Percentiles rank a stretch among this genome's conserved stretches.
These are phyloP conservation scores for Eimeria necatrix DNA, from an alignment of 169 alveolate species.

Conservation along the genomic window DNA sequence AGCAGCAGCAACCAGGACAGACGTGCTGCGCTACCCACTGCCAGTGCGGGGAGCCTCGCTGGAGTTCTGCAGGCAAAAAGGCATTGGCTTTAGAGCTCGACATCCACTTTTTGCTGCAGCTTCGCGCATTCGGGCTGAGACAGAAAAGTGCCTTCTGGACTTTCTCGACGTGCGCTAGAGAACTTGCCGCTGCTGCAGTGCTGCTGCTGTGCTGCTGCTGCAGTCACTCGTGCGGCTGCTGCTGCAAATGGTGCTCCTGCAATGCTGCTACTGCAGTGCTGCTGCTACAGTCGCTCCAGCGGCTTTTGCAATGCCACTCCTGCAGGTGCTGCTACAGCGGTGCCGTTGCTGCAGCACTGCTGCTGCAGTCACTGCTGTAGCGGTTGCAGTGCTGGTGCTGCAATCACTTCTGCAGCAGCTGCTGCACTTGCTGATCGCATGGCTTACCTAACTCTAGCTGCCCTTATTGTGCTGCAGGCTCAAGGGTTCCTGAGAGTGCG, in stretches of 20 bases:
- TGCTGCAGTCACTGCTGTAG: too few relatives aligned
- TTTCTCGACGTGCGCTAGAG: not conserved
- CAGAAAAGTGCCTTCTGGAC: not conserved
- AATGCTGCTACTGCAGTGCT: not conserved
- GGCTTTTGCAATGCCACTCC: too few relatives aligned
- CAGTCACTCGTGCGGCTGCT: not conserved
- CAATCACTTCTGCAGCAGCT: too few relatives aligned
- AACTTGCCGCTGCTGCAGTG: not conserved
- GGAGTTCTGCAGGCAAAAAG: not conserved
- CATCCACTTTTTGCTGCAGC: not conserved
- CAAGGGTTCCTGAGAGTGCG: slow-evolving; percentile 96
- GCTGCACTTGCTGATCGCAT: too few relatives aligned
- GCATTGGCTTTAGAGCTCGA: not conserved
- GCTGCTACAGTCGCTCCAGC: not conserved
- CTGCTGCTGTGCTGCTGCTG: not conserved
- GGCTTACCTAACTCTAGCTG: too few relatives aligned
- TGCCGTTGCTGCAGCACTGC: too few relatives aligned
- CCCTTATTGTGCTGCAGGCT: slow-evolving; percentile 76
- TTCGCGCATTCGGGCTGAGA: slow-evolving; percentile 29
- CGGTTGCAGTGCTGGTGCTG: too few relatives aligned
- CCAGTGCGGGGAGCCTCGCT: slow-evolving; percentile 15
- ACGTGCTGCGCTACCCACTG: not conserved
- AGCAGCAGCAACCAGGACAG: not conserved
- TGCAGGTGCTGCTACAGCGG: too few relatives aligned
- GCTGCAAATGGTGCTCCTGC: not conserved